Evolutionary conservation across 2,329 filamentous ascomycete genomes (phyloP), one percentile per base, ranked within the genome.

Genomic region (Corynespora cassiicola): DNA sequence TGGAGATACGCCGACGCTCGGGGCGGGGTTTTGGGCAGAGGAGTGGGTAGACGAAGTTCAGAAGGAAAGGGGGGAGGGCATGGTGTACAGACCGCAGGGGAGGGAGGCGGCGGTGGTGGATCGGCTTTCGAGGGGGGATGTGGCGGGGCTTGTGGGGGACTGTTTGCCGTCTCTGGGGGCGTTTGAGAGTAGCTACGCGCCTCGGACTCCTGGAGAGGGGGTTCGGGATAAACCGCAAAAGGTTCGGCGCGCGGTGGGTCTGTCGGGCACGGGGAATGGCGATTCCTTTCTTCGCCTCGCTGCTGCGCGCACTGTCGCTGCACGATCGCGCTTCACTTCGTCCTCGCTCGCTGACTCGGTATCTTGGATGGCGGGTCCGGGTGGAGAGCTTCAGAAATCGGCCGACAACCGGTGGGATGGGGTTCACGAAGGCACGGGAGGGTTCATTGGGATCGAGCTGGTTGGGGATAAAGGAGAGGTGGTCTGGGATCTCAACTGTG

Each of bases 11-110:
- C 90, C 90, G 0, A 86, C 86, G 0, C 73, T 90, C 0, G 90
- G 90, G 0, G 87, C 90, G 1, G 90, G 90, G 0, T 96, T 90
- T 66, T 96, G 90, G 89, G 89, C 90, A 0, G 90, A 95, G 63
- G 81, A 90, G 52, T 95, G 89, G 89, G 67, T 69, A 6, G 79
- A 85, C 39, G 68, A 74, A 2, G 14, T 21, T 9, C 22, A 29
- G 6, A 32, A 27, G 14, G n/a, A 33, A 3, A n/a, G n/a, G n/a
- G n/a, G n/a, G n/a, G n/a, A n/a, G n/a, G 38, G 49, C 12, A 63
- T 61, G 58, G 10, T 49, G 7, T 61, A 62, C 15, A 32, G 46
- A 35, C 39, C 47, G 20, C 9, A 26, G 3, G n/a, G 49, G 16
- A 32, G 39, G 7, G 34, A 49, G 6, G 20, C 47, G 6, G 52